These are phyloP conservation scores for Nicotiana obtusifolia DNA, from an alignment of 257 asterid genomes.

Conservation along the genomic window DNA sequence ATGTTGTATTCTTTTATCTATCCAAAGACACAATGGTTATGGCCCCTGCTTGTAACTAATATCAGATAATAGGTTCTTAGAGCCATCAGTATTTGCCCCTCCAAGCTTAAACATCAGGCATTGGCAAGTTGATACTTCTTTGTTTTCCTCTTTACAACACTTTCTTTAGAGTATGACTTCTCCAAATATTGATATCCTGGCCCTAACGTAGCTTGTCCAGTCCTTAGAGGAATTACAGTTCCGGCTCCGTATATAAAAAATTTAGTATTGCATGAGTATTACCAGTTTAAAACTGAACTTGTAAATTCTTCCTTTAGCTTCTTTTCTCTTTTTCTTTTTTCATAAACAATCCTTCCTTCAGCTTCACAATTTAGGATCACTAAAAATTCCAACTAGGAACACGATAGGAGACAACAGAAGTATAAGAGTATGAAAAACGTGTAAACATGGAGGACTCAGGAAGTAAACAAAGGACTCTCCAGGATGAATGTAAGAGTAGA, in stretches of 20 bases:
- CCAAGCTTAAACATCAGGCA: neutral
- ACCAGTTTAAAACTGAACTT: neutral
- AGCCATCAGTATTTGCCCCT: neutral
- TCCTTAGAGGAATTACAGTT: neutral
- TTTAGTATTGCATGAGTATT: neutral
- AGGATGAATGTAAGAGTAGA: neutral
- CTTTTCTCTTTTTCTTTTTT: neutral
- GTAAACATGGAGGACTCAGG: neutral
- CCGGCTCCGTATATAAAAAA: neutral
- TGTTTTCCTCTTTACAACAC: neutral
- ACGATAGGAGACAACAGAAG: neutral
- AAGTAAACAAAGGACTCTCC: neutral
- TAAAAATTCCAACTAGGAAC: neutral
- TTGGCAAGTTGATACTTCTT: neutral
- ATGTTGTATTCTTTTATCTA: neutral
- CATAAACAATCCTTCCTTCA: neutral
- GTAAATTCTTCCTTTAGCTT: neutral
- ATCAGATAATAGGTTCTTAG: neutral
- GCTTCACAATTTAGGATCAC: neutral
- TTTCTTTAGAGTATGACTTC: neutral
- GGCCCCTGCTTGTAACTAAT: neutral
- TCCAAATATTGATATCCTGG: neutral
- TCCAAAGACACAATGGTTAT: neutral
- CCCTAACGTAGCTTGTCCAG: neutral
- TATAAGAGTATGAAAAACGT: neutral